A percentile compares a stretch with the other conserved stretches of the same genome.
Conservation (phyloP, 1,139 yeast species). For the Hyphopichia khmerensis region DNA sequence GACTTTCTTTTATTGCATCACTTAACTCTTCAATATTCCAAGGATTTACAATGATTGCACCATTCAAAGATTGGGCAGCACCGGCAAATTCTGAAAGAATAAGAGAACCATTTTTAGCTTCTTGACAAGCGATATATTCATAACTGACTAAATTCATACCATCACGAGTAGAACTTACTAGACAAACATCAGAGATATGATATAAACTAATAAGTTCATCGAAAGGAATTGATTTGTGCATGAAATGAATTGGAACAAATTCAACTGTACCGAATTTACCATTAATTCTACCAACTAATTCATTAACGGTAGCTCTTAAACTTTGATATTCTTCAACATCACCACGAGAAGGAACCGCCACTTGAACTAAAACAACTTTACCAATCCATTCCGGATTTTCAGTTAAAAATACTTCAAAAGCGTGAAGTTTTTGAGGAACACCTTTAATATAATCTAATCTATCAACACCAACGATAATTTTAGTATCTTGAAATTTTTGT, state of each 20-base stretch:
- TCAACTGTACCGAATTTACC: constrained; percentile 97
- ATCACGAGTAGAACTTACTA: constrained; percentile 92
- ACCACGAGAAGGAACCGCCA: constrained; percentile 97
- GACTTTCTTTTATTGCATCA: constrained; percentile 80
- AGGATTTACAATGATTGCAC: constrained; percentile 91
- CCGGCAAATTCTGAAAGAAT: constrained; percentile 95
- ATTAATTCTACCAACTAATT: constrained; percentile 92
- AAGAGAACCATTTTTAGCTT: constrained; percentile 79
- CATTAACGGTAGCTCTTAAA: constrained; percentile 90
- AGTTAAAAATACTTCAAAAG: constrained; percentile 85
- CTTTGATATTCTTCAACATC: constrained; percentile 98
- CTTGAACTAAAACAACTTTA: constrained; percentile 91
- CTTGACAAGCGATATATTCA: constrained; percentile 96
- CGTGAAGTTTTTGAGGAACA: constrained; percentile 94
- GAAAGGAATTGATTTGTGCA: constrained; percentile 90
- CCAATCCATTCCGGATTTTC: constrained; percentile 99
- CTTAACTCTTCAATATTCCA: constrained; percentile 97
- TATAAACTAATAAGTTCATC: constrained; percentile 89
- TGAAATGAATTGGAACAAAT: constrained; percentile 94
- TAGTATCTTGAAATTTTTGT: constrained; percentile 62
- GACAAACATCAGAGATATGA: constrained; percentile 82
- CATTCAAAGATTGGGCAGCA: constrained; percentile 97
- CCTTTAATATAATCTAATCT: constrained; percentile 95
- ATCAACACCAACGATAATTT: constrained; percentile 94
- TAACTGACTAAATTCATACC: constrained; percentile 97